Conservation (phyloP, 345 rosid species). For the Noccaea bulbosa region DNA sequence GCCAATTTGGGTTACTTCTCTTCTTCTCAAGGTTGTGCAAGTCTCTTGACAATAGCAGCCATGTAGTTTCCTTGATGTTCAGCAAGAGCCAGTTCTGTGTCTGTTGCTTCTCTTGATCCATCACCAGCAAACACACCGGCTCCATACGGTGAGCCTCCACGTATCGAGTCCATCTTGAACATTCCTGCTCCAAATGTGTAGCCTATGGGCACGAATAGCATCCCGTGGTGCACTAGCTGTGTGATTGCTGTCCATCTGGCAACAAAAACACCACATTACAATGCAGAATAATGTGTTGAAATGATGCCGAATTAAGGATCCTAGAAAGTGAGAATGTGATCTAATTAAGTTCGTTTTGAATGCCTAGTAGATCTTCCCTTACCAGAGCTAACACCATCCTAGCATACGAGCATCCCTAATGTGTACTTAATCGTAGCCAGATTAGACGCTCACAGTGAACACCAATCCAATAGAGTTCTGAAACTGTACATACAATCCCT, state of each 20-base stretch:
- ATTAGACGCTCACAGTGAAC: not conserved
- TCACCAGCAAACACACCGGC: conserved; percentile 76
- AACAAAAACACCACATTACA: not conserved
- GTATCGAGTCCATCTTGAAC: conserved; percentile 74
- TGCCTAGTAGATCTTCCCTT: not conserved
- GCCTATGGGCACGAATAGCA: conserved; percentile 85
- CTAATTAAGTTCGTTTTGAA: not conserved
- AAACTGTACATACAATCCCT: not conserved
- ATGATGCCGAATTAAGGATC: not conserved
- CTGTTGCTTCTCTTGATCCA: conserved; percentile 75
- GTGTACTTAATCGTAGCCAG: not conserved
- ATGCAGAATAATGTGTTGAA: not conserved
- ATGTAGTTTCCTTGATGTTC: conserved; percentile 84
- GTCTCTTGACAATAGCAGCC: conserved; percentile 72
- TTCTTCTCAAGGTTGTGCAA: conserved; percentile 40
- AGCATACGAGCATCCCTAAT: not conserved
- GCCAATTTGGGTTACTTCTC: not conserved
- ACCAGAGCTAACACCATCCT: not conserved
- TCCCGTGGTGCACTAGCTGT: conserved; percentile 81
- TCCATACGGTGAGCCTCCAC: conserved; percentile 81
- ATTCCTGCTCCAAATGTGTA: conserved; percentile 84
- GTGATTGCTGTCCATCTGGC: conserved; percentile 81
- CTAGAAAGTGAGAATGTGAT: conserved; percentile 6
- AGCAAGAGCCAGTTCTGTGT: conserved; percentile 67
- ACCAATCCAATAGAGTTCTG: not conserved